Percentiles rank a stretch among this genome's conserved stretches.
phyloP scores from a whole-genome alignment of 2,329 filamentous ascomycete genomes.

The Iodosphaeria phyllophila region DNA sequence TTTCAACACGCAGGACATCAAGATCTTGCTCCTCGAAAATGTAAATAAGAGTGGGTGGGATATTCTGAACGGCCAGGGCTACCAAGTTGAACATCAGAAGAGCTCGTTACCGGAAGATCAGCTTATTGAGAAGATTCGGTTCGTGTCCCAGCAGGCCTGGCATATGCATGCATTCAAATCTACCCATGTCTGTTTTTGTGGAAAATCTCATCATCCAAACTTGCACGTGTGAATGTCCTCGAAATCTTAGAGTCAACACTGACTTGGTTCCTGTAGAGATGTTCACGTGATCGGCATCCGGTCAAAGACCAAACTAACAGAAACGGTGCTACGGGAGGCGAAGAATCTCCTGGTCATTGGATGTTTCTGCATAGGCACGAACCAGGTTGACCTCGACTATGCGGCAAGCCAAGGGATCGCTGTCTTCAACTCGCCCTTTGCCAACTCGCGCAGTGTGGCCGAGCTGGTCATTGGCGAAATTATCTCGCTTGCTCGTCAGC shows the following conservation, averaged over 20 bases:
- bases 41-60: conserved; percentile 81
- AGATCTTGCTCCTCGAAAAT: conserved; percentile 89
- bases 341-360: conserved; percentile 91
- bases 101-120: conserved; percentile 78
- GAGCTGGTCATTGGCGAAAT: conserved; percentile 92
- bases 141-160: no score
- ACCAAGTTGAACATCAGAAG: conserved; percentile 88
- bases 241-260: no score
- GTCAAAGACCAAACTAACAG: conserved; percentile 89
- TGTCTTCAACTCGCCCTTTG: conserved; percentile 98
- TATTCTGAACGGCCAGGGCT: conserved; percentile 70
- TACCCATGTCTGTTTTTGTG: no score
- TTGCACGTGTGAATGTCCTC: no score
- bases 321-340: conserved; percentile 68
- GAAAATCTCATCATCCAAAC: no score
- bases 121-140: conserved; percentile 93
- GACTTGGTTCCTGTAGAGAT: no score
- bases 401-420: conserved; percentile 76
- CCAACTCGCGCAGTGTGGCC: conserved; percentile 91
- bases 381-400: conserved; percentile 76
- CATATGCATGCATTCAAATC: no score
- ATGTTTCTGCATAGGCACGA: conserved; percentile 98
- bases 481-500: conserved; percentile 75
- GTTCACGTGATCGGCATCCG: conserved; percentile 96
- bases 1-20: conserved; percentile 90